Evolutionary conservation across 495 filamentous ascomycete species (phyloP).

Genomic region (Cairneyella variabilis): DNA sequence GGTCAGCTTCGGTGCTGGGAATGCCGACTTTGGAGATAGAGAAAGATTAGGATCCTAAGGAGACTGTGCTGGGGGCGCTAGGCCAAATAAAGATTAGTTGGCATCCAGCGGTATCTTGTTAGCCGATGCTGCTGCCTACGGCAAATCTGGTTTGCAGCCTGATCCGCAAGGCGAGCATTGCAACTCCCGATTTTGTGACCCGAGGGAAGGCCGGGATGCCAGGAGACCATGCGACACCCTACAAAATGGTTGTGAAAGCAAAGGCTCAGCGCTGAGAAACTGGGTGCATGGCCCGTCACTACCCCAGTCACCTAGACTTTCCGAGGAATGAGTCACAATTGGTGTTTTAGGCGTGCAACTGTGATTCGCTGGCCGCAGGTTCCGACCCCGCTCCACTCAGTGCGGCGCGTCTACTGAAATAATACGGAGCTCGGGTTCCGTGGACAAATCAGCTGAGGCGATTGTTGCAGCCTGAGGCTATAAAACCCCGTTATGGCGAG

Average conservation of each 20-base stretch:
- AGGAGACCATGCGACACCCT: not conserved
- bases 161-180: too few relatives aligned
- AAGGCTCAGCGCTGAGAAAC: not conserved
- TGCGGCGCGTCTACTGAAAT: not conserved
- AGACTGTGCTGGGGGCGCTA: not conserved
- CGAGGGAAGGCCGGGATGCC: too few relatives aligned
- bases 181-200: too few relatives aligned
- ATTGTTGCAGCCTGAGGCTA: not conserved
- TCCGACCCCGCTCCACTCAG: too few relatives aligned
- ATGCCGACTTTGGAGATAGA: not conserved
- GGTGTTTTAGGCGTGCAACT: not conserved
- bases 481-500: not conserved
- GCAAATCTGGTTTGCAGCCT: too few relatives aligned
- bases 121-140: too few relatives aligned
- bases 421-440: not conserved
- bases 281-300: not conserved
- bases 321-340: not conserved
- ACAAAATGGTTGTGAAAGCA: not conserved
- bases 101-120: not conserved
- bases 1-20: not conserved
- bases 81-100: constrained; percentile 1
- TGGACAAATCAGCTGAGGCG: not conserved
- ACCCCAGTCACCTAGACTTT: not conserved
- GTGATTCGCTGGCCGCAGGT: not conserved
- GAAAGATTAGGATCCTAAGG: not conserved